Evolutionary conservation across 371 early-diverging fungal genomes (phyloP).

Genomic region (Apophysomyces variabilis): DNA sequence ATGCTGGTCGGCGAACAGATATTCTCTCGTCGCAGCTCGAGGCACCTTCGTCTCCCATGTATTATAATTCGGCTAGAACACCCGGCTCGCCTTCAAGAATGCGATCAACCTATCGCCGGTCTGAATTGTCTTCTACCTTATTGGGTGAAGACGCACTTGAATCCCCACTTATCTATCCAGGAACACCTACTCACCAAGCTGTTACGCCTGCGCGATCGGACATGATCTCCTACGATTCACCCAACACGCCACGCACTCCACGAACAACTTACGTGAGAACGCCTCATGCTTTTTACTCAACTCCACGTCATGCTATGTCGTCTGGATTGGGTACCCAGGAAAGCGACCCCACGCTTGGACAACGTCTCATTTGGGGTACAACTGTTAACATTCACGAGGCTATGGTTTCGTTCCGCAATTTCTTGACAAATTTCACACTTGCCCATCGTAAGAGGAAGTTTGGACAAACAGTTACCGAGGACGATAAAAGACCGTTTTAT

Average conservation of each 20-base stretch:
- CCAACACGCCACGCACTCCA: constrained; percentile 38
- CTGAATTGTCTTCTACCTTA: constrained; percentile 46
- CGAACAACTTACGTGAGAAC: constrained; percentile 47
- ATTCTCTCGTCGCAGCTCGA: constrained; percentile 23
- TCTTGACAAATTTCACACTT: constrained; percentile 79
- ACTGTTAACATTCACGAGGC: constrained; percentile 94
- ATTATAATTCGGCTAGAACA: constrained; percentile 30
- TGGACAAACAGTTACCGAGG: constrained; percentile 38
- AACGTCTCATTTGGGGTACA: constrained; percentile 98
- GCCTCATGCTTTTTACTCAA: constrained; percentile 24
- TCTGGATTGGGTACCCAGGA: constrained; percentile 42
- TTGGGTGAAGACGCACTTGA: constrained; percentile 41
- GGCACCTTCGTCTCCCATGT: constrained; percentile 33
- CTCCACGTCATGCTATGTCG: constrained; percentile 15
- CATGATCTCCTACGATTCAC: constrained; percentile 26
- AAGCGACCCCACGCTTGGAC: constrained; percentile 47
- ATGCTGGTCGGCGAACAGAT: constrained; percentile 29
- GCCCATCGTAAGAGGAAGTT: constrained; percentile 62
- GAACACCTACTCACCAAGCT: constrained; percentile 33
- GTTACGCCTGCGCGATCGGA: constrained; percentile 19
- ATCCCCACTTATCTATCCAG: constrained; percentile 51
- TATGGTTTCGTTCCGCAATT: constrained; percentile 88
- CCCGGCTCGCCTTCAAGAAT: constrained; percentile 36
- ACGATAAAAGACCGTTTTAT: constrained; percentile 72
- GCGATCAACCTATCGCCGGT: constrained; percentile 30